phyloP scores from a whole-genome alignment of 768 basidiomycete species.

The Cystofilobasidium capitatum region DNA sequence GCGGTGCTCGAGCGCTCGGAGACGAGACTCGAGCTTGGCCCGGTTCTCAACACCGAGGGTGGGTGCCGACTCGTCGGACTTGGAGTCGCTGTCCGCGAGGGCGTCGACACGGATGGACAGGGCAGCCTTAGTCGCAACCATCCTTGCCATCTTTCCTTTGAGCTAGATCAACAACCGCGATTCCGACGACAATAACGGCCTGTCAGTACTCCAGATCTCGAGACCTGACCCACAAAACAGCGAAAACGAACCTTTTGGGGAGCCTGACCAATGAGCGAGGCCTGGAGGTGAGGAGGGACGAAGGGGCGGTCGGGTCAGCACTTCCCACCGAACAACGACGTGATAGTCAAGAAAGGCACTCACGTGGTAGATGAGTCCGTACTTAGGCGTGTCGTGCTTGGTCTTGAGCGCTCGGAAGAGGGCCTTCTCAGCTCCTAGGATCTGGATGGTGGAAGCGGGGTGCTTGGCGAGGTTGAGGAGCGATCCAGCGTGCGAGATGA shows the following conservation, averaged over 20 bases:
- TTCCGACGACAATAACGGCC: background rate
- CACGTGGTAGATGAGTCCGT: constrained; percentile 97
- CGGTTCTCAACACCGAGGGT: constrained; percentile 88
- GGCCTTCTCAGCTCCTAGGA: constrained; percentile 47
- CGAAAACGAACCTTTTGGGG: constrained; percentile 56
- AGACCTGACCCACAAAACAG: too few relatives aligned
- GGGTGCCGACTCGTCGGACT: constrained; percentile 62
- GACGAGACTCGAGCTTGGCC: constrained; percentile 84
- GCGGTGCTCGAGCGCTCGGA: constrained; percentile 78
- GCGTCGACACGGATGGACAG: constrained; percentile 97
- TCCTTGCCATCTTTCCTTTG: constrained; percentile 99
- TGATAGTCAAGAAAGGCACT: constrained; percentile 32
- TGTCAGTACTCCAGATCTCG: too few relatives aligned
- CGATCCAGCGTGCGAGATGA: constrained; percentile 52
- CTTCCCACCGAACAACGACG: too few relatives aligned
- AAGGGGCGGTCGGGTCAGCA: constrained; percentile 3
- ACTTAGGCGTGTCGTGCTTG: constrained; percentile 58
- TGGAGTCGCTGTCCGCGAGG: constrained; percentile 80
- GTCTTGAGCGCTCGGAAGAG: constrained; percentile 46
- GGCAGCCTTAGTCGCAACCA: constrained; percentile 97
- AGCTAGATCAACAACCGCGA: constrained; percentile 41
- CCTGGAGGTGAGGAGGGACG: constrained; percentile 44
- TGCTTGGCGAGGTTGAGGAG: constrained; percentile 45
- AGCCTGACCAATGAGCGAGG: constrained; percentile 91
- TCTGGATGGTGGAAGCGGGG: constrained; percentile 46